Percentiles rank a stretch among this genome's conserved stretches.
Conservation (phyloP, 768 basidiomycete species). For the Podaxis sp. region DNA sequence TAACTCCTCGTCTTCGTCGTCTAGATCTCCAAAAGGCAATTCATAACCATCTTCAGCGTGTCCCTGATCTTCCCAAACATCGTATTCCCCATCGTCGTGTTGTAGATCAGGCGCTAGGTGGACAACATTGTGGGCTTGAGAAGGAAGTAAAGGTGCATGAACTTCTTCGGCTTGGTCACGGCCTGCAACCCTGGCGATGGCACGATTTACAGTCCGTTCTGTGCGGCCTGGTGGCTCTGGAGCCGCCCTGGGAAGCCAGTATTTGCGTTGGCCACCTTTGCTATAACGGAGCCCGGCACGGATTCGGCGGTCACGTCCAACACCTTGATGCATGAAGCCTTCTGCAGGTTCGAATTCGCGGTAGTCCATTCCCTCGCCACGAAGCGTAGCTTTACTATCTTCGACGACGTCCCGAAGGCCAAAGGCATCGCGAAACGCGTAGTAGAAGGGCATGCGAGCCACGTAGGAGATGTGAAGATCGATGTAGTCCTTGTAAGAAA, state of each 20-base stretch:
- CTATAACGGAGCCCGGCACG: constrained; percentile 90
- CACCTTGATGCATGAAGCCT: constrained; percentile 88
- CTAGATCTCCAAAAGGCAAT: constrained; percentile 67
- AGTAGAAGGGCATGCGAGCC: constrained; percentile 86
- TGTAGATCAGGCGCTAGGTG: constrained; percentile 60
- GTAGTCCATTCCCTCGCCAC: constrained; percentile 92
- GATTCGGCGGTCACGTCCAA: constrained; percentile 82
- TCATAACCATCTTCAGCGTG: constrained; percentile 46
- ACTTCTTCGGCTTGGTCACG: constrained; percentile 52
- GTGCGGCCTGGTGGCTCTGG: constrained; percentile 38
- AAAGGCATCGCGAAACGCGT: constrained; percentile 88
- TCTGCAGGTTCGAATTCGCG: constrained; percentile 96
- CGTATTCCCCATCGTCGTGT: constrained; percentile 39
- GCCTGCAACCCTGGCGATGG: constrained; percentile 41
- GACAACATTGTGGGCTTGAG: constrained; percentile 63
- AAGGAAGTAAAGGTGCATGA: constrained; percentile 71
- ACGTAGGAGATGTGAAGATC: constrained; percentile 57
- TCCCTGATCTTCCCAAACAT: constrained; percentile 35
- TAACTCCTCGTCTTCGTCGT: constrained; percentile 71
- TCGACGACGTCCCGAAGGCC: constrained; percentile 84
- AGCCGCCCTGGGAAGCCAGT: constrained; percentile 85
- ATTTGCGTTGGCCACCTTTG: constrained; percentile 88
- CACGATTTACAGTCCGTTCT: constrained; percentile 42
- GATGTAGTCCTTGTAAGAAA: constrained; percentile 87
- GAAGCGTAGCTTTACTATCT: constrained; percentile 79